Conservation (phyloP, 2,329 filamentous ascomycete genomes). For the Colletotrichum sp. region DNA sequence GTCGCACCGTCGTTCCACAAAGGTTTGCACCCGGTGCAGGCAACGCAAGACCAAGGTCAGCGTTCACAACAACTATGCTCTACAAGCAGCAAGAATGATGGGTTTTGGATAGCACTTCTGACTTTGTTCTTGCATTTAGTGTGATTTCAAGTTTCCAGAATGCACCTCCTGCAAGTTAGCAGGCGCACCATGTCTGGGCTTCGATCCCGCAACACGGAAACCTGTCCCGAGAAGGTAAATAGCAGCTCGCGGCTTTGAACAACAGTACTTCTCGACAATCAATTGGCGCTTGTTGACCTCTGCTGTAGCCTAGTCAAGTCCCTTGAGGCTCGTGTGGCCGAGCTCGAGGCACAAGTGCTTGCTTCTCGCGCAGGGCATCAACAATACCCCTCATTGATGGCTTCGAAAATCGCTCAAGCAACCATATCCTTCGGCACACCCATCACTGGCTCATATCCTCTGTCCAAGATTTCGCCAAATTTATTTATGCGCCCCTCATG, state of each 20-base stretch:
- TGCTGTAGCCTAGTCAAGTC: not conserved
- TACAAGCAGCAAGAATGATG: not conserved
- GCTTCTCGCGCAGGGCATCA: too few species aligned
- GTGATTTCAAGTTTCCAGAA: not conserved
- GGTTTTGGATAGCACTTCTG: not conserved
- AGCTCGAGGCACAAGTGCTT: not conserved
- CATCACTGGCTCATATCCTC: not conserved
- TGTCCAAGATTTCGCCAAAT: not conserved
- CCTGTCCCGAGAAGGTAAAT: not conserved
- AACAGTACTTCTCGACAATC: not conserved
- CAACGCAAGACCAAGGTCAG: not conserved
- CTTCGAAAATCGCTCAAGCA: not conserved
- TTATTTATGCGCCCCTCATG: not conserved
- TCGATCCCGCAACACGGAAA: not conserved
- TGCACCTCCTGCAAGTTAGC: not conserved
- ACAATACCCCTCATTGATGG: too few species aligned
- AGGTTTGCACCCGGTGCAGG: not conserved
- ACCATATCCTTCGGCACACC: not conserved
- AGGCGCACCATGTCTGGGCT: not conserved
- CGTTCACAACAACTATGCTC: not conserved
- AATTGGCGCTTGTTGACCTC: not conserved
- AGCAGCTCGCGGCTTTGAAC: not conserved
- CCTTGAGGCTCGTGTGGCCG: not conserved
- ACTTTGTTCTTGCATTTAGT: not conserved
- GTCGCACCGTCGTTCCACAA: not conserved